These are phyloP conservation scores for Fistulifera pelliculosa DNA, from an alignment of 108 stramenopile species.

Conservation along the genomic window DNA sequence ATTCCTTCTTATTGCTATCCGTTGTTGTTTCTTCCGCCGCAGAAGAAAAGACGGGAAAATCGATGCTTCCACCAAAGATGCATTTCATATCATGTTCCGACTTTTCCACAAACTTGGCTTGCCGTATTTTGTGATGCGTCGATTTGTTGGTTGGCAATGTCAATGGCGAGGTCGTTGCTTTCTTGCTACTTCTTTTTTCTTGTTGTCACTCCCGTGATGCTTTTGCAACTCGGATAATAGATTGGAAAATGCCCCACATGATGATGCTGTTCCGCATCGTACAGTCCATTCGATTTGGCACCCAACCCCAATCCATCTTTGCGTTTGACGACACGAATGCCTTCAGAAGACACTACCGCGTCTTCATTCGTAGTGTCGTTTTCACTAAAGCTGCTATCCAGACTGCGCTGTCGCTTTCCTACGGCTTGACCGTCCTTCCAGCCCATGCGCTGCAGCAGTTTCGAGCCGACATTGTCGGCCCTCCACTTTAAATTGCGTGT, in stretches of 20 bases:
- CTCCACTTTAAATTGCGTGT: slow-evolving; percentile 67
- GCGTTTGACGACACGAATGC: slow-evolving; percentile 17
- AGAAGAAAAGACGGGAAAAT: slow-evolving; percentile 6
- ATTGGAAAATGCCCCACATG: slow-evolving; percentile 1
- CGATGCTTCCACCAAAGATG: slow-evolving; percentile 48
- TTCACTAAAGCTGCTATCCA: slow-evolving; percentile 14
- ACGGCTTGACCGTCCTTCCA: slow-evolving; percentile 84
- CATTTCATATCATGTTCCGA: slow-evolving; percentile 64
- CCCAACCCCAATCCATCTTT: slow-evolving; percentile 31
- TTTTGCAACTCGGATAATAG: slow-evolving; percentile 8
- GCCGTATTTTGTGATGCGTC: slow-evolving; percentile 71
- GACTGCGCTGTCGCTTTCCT: slow-evolving; percentile 58
- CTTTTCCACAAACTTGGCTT: slow-evolving; percentile 68
- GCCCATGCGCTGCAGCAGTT: slow-evolving; percentile 84
- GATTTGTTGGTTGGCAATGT: slow-evolving; percentile 69
- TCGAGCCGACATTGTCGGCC: slow-evolving; percentile 49
- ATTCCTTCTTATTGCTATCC: not conserved
- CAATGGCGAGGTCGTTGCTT: not conserved
- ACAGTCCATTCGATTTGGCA: not conserved
- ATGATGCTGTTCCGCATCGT: slow-evolving; percentile 5
- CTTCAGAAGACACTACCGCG: slow-evolving; percentile 5
- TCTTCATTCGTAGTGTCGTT: not conserved
- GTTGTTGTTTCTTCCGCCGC: not conserved
- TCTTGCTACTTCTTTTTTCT: slow-evolving; percentile 14
- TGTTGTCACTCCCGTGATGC: slow-evolving; percentile 6